Evolutionary conservation across 352 stramenopile species (phyloP), one percentile per base, ranked within the genome.

Genomic region (Phytophthora sp.): DNA sequence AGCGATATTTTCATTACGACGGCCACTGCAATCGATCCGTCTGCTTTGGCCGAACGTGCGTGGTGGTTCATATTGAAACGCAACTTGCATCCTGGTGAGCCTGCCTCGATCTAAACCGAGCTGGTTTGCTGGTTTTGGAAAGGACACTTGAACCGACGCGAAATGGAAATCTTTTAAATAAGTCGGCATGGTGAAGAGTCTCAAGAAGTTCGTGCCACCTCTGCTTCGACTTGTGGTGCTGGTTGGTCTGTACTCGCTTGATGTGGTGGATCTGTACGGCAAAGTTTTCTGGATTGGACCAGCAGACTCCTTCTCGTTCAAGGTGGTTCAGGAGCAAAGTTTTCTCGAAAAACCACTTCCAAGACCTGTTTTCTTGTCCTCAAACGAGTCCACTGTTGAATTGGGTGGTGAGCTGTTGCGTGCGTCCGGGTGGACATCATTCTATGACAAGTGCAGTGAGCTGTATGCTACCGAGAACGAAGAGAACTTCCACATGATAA

Each of bases 211-310:
- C 5, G 9, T 69, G 20, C 15, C 58, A 43, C 10, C 52, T 15
- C 59, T 58, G 20, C 20, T 26, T 57, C 66, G 74, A 15, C 32
- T 68, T 5, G 23, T 38, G 24, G 50, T 52, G 43, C 38, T 79
- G 28, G 30, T 71, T 6, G 34, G 23, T 43, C 62, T 82, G 6
- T 76, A 75, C 35, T 50, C 27, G 9, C 62, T 82, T 12, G 74
- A 79, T 41, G 4, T 79, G 13, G 39, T 77, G 17, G 75, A 84
- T 46, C 39, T 70, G 7, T 62, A 70, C 38, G 51, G 53, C 31
- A 84, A 84, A 28, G 34, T 76, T 13, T 31, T 43, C 7, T 80
- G 69, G 72, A 66, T 82, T 37, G 69, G 72, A 4, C 53, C 67
- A 13, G 49, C 39, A n/a, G 72, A 80, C 6, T 75, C 72, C 4